Percentiles rank a stretch among this genome's conserved stretches.
These are phyloP conservation scores for Pyrenopolyporus hunteri DNA, from an alignment of 495 filamentous ascomycete species.

Conservation along the genomic window DNA sequence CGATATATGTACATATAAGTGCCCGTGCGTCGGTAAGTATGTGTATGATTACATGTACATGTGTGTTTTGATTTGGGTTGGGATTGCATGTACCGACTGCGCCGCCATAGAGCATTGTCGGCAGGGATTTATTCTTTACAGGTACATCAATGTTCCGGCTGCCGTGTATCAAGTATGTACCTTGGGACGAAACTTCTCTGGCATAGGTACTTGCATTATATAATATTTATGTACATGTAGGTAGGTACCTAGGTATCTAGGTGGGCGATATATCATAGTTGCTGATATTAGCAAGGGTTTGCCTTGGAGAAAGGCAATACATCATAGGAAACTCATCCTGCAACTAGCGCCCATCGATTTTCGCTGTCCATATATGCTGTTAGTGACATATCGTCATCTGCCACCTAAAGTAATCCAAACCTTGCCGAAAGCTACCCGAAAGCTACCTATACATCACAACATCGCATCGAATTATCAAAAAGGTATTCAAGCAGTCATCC, in stretches of 20 bases:
- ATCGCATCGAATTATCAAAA: slow-evolving; percentile 27
- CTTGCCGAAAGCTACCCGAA: too few relatives aligned
- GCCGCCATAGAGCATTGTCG: background rate
- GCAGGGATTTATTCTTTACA: background rate
- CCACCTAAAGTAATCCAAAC: background rate
- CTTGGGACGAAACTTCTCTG: too few relatives aligned
- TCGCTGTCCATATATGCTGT: slow-evolving; percentile 7
- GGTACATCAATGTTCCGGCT: too few relatives aligned
- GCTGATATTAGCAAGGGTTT: slow-evolving; percentile 17
- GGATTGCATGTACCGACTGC: slow-evolving; percentile 8
- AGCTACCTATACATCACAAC: slow-evolving; percentile 12
- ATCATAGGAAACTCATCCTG: slow-evolving; percentile 36
- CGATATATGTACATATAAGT: background rate
- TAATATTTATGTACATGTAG: background rate
- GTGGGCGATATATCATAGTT: too few relatives aligned
- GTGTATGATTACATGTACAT: too few relatives aligned
- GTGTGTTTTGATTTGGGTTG: too few relatives aligned
- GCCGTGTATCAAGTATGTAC: too few relatives aligned
- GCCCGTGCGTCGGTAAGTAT: too few relatives aligned
- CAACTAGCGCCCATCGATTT: slow-evolving; percentile 11
- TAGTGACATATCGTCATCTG: slow-evolving; percentile 32
- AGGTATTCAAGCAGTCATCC: slow-evolving; percentile 12
- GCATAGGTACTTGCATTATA: too few relatives aligned
- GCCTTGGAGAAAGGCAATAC: slow-evolving; percentile 11
- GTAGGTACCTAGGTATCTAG: background rate